Percentiles rank a stretch among this genome's conserved stretches.
phyloP scores from a whole-genome alignment of 257 asterid species.

The Galeopsis tetrahit region DNA sequence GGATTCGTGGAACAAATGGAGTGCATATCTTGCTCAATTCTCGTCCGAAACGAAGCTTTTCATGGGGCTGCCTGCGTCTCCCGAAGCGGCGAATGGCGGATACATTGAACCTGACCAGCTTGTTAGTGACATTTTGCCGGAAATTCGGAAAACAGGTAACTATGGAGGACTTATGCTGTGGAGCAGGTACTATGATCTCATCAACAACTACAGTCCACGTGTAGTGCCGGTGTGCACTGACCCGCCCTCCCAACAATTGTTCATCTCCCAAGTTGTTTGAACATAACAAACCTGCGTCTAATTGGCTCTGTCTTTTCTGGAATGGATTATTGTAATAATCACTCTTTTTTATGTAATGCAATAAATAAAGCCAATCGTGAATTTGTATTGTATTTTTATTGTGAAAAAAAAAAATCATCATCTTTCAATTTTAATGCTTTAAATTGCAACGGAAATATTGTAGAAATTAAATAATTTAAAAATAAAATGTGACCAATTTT shows the following conservation, averaged over 20 bases:
- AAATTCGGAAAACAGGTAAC: conserved; percentile 43
- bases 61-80: conserved; percentile 64
- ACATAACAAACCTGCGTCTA: neutral
- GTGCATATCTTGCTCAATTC: conserved; percentile 22
- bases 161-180: conserved; percentile 76
- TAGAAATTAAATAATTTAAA: too few relatives aligned
- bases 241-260: neutral
- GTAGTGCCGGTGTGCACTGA: conserved; percentile 2
- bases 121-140: conserved; percentile 47
- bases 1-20: conserved; percentile 45
- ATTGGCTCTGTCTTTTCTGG: neutral
- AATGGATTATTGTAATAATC: neutral
- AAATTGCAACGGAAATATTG: too few relatives aligned
- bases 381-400: neutral
- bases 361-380: neutral
- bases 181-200: conserved; percentile 44
- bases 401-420: too few relatives aligned
- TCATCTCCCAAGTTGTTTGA: conserved; percentile 4
- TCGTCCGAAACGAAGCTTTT: conserved; percentile 38
- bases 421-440: too few relatives aligned
- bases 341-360: neutral
- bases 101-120: conserved; percentile 49
- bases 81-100: conserved; percentile 45
- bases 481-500: too few relatives aligned
- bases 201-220: conserved; percentile 38